A percentile compares a stretch with the other conserved stretches of the same genome.
These are phyloP conservation scores for Monilinia fructicola DNA, from an alignment of 2,329 filamentous ascomycete species.

Conservation along the genomic window DNA sequence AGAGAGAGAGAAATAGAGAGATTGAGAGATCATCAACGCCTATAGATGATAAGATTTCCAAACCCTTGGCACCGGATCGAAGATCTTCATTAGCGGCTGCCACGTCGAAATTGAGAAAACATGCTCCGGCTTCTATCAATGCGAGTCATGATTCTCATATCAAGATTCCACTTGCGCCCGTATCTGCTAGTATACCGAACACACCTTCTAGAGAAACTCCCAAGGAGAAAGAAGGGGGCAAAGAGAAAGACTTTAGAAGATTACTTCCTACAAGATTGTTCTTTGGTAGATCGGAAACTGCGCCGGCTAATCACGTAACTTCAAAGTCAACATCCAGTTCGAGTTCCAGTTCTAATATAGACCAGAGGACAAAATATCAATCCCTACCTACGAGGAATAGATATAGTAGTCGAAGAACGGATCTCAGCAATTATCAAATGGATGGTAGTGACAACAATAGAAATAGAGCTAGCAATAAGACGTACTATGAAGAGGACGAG, in stretches of 20 bases:
- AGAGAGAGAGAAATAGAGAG: neutral
- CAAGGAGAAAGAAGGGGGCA: slow-evolving; percentile 14
- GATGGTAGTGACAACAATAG: slow-evolving; percentile 13
- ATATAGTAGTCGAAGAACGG: slow-evolving; percentile 8
- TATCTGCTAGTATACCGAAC: neutral
- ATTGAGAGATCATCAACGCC: slow-evolving; percentile 24
- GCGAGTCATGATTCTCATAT: neutral
- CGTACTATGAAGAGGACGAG: slow-evolving; percentile 4
- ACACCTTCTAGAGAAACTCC: neutral
- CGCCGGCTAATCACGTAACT: neutral
- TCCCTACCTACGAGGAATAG: slow-evolving; percentile 8
- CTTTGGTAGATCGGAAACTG: slow-evolving; percentile 16
- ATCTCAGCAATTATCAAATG: slow-evolving; percentile 5
- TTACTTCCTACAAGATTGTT: slow-evolving; percentile 11
- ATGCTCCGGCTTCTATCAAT: neutral
- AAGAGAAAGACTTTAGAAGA: slow-evolving; percentile 15
- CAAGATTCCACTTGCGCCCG: slow-evolving; percentile 5
- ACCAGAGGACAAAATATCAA: slow-evolving; percentile 4
- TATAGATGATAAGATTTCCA: slow-evolving; percentile 18
- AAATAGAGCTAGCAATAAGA: slow-evolving; percentile 18
- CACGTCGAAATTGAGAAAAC: slow-evolving; percentile 30
- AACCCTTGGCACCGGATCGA: slow-evolving; percentile 34
- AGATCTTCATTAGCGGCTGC: slow-evolving; percentile 36
- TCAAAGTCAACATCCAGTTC: slow-evolving; percentile 4
- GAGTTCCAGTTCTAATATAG: neutral